Evolutionary conservation across 2,329 filamentous ascomycete species (phyloP).

Genomic region (Leptographium wingfieldii): DNA sequence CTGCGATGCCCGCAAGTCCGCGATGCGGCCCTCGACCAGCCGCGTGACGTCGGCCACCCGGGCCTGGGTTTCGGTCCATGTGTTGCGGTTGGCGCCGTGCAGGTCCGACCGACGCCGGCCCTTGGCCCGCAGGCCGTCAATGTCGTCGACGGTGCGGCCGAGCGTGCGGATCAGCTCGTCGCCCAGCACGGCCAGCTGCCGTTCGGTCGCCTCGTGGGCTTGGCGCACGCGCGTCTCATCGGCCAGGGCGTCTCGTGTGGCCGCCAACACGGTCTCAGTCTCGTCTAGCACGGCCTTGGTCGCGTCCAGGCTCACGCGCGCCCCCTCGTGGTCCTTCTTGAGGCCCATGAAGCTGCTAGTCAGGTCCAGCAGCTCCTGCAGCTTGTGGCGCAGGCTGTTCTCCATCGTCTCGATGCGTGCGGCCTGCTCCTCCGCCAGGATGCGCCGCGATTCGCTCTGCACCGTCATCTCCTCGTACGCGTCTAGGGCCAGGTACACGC

Average conservation of each 20-base stretch:
- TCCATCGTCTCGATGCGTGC: conserved; percentile 91
- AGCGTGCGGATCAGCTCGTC: conserved; percentile 67
- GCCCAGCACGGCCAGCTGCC: conserved; percentile 60
- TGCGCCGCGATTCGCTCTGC: conserved; percentile 82
- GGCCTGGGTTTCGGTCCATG: conserved; percentile 65
- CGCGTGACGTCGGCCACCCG: conserved; percentile 67
- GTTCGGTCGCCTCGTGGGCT: conserved; percentile 78
- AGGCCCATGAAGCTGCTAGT: conserved; percentile 78
- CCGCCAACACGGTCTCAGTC: conserved; percentile 70
- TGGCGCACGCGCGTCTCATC: conserved; percentile 71
- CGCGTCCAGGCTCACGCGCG: conserved; percentile 57
- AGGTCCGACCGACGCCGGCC: conserved; percentile 75
- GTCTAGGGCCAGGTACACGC: conserved; percentile 84
- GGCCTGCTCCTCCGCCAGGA: conserved; percentile 82
- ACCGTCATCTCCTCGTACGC: conserved; percentile 83
- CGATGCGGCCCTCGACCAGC: conserved; percentile 63
- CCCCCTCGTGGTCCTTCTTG: conserved; percentile 81
- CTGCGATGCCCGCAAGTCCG: conserved; percentile 61
- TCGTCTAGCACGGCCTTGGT: conserved; percentile 75
- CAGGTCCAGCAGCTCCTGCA: conserved; percentile 78
- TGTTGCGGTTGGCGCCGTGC: conserved; percentile 63
- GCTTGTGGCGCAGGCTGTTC: conserved; percentile 78
- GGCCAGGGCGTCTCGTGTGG: conserved; percentile 61
- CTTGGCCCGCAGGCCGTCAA: conserved; percentile 74
- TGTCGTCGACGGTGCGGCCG: conserved; percentile 63